Evolutionary conservation across 768 basidiomycete genomes (phyloP).

Genomic region (Lactifluus echinatus): DNA sequence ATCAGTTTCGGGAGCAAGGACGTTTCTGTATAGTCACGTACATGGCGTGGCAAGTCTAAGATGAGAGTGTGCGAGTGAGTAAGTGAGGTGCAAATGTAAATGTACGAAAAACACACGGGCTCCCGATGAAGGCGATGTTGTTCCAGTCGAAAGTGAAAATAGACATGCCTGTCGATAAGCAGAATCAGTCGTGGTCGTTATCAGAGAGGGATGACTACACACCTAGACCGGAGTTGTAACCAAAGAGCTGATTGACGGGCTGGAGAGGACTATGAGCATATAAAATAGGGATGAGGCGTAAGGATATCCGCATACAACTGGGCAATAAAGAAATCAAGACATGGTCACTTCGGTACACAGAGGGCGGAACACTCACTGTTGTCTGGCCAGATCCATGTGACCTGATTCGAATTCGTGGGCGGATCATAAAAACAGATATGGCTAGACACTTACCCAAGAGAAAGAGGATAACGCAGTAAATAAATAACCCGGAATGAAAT

Average conservation of each 20-base stretch:
- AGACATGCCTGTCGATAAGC: conserved; percentile 40
- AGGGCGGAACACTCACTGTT: conserved; percentile 10
- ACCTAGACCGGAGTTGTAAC: conserved; percentile 27
- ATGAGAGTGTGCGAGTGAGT: not conserved
- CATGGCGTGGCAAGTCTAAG: conserved; percentile 60
- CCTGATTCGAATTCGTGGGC: conserved; percentile 2
- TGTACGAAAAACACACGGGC: conserved; percentile 14
- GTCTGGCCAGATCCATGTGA: conserved; percentile 21
- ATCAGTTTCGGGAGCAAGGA: not conserved
- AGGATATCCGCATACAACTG: conserved; percentile 18
- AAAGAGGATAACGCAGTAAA: conserved; percentile 21
- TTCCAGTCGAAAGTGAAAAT: conserved; percentile 79
- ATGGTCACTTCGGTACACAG: not conserved
- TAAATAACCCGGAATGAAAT: conserved; percentile 21
- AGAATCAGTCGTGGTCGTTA: not conserved
- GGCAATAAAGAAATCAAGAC: not conserved
- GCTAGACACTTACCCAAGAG: conserved; percentile 17
- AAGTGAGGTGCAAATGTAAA: not conserved
- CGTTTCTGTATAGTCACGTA: conserved; percentile 1
- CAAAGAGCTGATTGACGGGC: conserved; percentile 47
- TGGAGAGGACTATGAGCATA: conserved; percentile 2
- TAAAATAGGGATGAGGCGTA: not conserved
- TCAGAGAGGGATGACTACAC: not conserved
- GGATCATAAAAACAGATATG: not conserved
- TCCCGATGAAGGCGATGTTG: conserved; percentile 26